Base-by-base conservation (phyloP, 139 green algal species). In the Medakamo hakoo region DNA sequence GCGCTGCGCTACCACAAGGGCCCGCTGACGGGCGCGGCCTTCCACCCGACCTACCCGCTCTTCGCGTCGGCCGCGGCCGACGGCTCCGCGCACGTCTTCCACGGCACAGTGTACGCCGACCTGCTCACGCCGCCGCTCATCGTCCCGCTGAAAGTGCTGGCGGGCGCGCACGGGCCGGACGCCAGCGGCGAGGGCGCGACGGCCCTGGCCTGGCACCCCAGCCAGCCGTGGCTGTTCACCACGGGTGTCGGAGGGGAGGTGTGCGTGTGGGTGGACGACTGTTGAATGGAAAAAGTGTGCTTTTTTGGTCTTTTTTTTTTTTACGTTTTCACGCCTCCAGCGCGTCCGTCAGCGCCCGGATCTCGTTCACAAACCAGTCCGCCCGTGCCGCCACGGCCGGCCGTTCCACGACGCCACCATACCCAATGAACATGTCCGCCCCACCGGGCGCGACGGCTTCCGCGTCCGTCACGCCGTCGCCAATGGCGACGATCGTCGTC, bases 61-160 rank as follows among this genome's bases (percentile, higher is more conserved):
- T 94, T 96, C 72, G 87, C 88, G 2, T 91, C 86, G 19, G 73
- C 72, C 23, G 78, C 74, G 3, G 88, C 95, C 71, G 90, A 95
- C 59, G 83, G 65, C 59, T 82, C 76, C 1, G 72, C 76, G 3
- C 92, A 98, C 60, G 83, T 98, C 18, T 92, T 94, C 69, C 90
- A 97, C 69, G 90, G 89, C 49, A 95, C 89, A 78, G 91, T 98
- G 2, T 98, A 94, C 71, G 61, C 78, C 23, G 91, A 98, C 69
- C 75, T 98, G 40, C 71, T 95, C 71, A 92, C 85, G 30, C 98
- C 97, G 73, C 88, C 92, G 4, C 77, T 98, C 28, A 93, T 98
- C 57, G 92, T 98, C 29, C 92, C 92, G 2, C 77, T 80, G 52
- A 72, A 80, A 26, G 72, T 80, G 60, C 57, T 83, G 60, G 57